Percentiles rank a stretch among this genome's conserved stretches.
Conservation (phyloP, 2,329 filamentous ascomycete genomes). For the Fusarium floridanum region DNA sequence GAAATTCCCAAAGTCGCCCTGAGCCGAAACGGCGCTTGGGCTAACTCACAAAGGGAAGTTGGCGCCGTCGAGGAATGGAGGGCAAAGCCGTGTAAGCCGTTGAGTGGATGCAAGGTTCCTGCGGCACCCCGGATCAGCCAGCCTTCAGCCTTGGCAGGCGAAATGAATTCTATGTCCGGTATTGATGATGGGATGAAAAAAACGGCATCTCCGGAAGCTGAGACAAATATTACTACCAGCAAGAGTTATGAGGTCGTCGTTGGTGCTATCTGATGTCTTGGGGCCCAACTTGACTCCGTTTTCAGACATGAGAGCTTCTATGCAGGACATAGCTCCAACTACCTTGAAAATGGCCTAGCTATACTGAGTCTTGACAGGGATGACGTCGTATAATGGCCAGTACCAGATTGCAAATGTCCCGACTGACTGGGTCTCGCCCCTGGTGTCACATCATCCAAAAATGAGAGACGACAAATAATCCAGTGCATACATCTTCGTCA, state of each 20-base stretch:
- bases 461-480: too few relatives aligned
- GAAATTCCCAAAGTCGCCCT: background rate
- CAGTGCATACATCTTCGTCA: too few relatives aligned
- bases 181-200: background rate
- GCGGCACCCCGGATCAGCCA: background rate
- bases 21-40: background rate
- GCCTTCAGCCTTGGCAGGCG: background rate
- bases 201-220: background rate
- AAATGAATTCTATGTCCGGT: background rate
- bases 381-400: background rate
- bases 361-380: background rate
- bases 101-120: background rate
- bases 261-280: too few relatives aligned
- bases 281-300: too few relatives aligned
- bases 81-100: background rate
- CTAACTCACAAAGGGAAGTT: background rate
- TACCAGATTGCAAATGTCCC: background rate
- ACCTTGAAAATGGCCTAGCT: background rate
- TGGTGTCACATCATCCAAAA: too few relatives aligned
- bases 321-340: too few relatives aligned
- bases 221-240: background rate
- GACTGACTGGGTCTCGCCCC: background rate
- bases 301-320: too few relatives aligned
- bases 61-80: background rate
- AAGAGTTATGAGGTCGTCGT: background rate